Evolutionary conservation across 306 rosid genomes (phyloP).

Genomic region (Bauhinia variegata): DNA sequence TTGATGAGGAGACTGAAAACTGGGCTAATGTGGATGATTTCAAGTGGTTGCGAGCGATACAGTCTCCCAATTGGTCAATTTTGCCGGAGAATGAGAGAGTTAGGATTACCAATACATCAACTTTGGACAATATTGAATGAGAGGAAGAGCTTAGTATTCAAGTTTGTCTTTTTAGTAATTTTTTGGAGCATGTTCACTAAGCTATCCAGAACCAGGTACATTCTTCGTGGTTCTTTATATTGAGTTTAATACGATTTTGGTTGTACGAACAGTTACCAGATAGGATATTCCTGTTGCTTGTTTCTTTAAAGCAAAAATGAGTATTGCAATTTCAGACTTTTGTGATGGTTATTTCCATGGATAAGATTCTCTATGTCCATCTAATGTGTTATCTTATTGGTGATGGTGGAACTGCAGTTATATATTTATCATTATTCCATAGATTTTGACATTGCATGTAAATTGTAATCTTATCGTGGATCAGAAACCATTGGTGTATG

Average conservation of each 20-base stretch:
- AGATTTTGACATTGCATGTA: not conserved
- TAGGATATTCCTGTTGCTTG: not conserved
- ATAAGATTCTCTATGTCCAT: not conserved
- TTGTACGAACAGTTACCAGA: conserved; percentile 17
- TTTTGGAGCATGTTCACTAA: conserved; percentile 14
- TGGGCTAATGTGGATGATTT: conserved; percentile 96
- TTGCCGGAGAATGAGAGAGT: conserved; percentile 73
- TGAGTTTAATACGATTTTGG: conserved; percentile 25
- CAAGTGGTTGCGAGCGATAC: conserved; percentile 73
- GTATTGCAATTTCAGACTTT: not conserved
- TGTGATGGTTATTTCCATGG: not conserved
- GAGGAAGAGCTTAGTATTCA: conserved; percentile 26
- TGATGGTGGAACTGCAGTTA: not conserved
- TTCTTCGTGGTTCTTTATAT: conserved; percentile 12
- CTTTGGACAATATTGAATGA: conserved; percentile 22
- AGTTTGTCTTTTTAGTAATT: conserved; percentile 10
- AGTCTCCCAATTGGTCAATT: conserved; percentile 84
- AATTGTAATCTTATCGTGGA: not conserved
- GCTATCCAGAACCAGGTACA: conserved; percentile 16
- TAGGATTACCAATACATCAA: conserved; percentile 44
- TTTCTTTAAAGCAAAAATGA: not conserved
- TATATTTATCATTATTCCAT: conserved; percentile 3
- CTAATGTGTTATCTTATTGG: not conserved
- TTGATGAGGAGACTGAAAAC: conserved; percentile 66
- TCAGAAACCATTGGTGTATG: conserved; percentile 2